These are phyloP conservation scores for Yamadazyma olivae DNA, from an alignment of 805 yeast genomes.

Conservation along the genomic window DNA sequence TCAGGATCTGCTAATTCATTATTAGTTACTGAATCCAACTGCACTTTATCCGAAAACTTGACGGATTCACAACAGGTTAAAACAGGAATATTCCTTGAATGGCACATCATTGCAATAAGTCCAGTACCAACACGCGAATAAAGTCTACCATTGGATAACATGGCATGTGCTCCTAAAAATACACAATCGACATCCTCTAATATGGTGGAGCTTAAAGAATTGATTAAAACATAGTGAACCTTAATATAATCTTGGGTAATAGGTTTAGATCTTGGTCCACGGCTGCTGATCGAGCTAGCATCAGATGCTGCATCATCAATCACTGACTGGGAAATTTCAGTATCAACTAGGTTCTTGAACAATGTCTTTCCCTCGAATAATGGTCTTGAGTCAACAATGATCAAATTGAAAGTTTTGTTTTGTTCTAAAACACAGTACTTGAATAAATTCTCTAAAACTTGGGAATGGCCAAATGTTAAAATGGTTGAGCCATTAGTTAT, in stretches of 20 bases:
- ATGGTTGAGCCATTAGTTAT: slow-evolving; percentile 75
- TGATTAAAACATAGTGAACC: slow-evolving; percentile 74
- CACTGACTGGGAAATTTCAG: slow-evolving; percentile 20
- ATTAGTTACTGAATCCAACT: slow-evolving; percentile 90
- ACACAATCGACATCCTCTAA: slow-evolving; percentile 87
- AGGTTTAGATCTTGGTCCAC: slow-evolving; percentile 16
- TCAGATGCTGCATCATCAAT: slow-evolving; percentile 16
- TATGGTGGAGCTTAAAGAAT: slow-evolving; percentile 69
- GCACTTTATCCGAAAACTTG: slow-evolving; percentile 93
- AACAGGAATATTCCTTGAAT: slow-evolving; percentile 86
- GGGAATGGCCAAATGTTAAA: slow-evolving; percentile 84
- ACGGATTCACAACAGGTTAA: slow-evolving; percentile 93
- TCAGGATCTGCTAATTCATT: slow-evolving; percentile 86
- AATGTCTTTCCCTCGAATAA: slow-evolving; percentile 87
- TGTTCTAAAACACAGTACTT: slow-evolving; percentile 60
- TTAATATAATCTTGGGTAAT: slow-evolving; percentile 56
- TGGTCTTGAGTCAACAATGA: slow-evolving; percentile 91
- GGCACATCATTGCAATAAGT: slow-evolving; percentile 86
- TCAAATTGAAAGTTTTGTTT: slow-evolving; percentile 67
- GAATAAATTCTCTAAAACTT: slow-evolving; percentile 74
- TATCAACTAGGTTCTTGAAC: slow-evolving; percentile 57
- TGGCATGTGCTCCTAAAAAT: slow-evolving; percentile 94
- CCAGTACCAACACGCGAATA: slow-evolving; percentile 96
- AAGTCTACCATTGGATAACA: slow-evolving; percentile 90
- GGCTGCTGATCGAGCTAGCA: slow-evolving; percentile 14